Conservation (phyloP, 306 rosid species). For the Prunus kanzakura region DNA sequence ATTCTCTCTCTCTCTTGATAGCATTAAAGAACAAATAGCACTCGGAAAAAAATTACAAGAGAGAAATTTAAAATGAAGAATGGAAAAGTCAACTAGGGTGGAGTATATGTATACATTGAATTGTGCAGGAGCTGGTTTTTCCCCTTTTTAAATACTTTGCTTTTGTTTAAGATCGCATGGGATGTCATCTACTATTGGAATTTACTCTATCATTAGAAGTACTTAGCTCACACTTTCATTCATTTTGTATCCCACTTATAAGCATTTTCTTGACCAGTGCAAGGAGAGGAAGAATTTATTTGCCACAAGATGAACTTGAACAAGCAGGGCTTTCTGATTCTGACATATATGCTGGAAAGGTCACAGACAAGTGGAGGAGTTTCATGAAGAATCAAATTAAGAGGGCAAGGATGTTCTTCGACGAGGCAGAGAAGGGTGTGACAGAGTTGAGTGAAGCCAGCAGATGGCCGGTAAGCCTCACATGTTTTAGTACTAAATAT, state of each 20-base stretch:
- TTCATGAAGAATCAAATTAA: constrained; percentile 84
- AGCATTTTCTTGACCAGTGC: constrained; percentile 41
- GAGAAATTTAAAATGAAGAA: background rate
- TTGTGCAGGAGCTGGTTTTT: background rate
- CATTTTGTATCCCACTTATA: background rate
- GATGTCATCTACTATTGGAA: background rate
- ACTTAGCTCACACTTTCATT: background rate
- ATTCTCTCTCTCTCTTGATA: background rate
- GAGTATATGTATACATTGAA: background rate
- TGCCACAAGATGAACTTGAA: constrained; percentile 84
- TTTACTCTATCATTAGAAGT: background rate
- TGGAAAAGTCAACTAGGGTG: background rate
- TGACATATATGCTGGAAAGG: constrained; percentile 63
- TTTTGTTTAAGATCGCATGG: no score
- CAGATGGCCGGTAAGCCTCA: constrained; percentile 73
- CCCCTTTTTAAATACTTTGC: no score
- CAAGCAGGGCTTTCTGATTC: constrained; percentile 75
- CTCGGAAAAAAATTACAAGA: background rate
- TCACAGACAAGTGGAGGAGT: constrained; percentile 75
- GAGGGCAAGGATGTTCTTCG: constrained; percentile 84
- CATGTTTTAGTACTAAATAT: background rate
- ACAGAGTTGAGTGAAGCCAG: constrained; percentile 68
- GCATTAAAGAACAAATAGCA: background rate
- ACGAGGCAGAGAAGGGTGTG: constrained; percentile 85
- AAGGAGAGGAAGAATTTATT: constrained; percentile 85